These are phyloP conservation scores for Vitis cinerea DNA, from an alignment of 164 flowering plant genomes.

Conservation along the genomic window DNA sequence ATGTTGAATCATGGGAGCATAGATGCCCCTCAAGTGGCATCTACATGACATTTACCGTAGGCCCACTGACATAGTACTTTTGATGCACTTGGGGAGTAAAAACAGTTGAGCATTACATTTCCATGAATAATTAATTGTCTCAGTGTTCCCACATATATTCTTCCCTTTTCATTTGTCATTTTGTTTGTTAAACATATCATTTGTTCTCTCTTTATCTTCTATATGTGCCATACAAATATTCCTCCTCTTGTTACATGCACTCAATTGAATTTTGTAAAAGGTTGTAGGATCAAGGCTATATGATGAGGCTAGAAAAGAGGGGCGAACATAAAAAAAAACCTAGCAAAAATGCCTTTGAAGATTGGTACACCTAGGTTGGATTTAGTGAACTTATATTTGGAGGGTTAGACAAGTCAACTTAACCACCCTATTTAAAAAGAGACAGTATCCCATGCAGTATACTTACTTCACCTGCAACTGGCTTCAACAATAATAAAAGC, in stretches of 20 bases:
- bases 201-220: no score
- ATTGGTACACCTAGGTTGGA: not conserved
- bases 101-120: not conserved
- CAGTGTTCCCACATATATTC: no score
- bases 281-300: not conserved
- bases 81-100: not conserved
- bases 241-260: no score
- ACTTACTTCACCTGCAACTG: slow-evolving; percentile 9
- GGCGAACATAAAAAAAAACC: not conserved
- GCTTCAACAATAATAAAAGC: slow-evolving; percentile 22
- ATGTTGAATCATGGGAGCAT: not conserved
- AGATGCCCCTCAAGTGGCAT: not conserved
- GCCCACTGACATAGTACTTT: not conserved
- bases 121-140: not conserved
- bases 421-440: not conserved
- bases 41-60: not conserved
- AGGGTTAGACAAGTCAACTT: not conserved
- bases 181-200: no score
- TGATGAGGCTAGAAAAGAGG: not conserved
- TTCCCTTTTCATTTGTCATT: no score
- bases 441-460: not conserved
- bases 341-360: not conserved
- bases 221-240: no score
- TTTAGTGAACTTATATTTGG: not conserved
- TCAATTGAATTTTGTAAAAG: not conserved